phyloP scores from a whole-genome alignment of 495 filamentous ascomycete genomes.

The Neurospora sp. region DNA sequence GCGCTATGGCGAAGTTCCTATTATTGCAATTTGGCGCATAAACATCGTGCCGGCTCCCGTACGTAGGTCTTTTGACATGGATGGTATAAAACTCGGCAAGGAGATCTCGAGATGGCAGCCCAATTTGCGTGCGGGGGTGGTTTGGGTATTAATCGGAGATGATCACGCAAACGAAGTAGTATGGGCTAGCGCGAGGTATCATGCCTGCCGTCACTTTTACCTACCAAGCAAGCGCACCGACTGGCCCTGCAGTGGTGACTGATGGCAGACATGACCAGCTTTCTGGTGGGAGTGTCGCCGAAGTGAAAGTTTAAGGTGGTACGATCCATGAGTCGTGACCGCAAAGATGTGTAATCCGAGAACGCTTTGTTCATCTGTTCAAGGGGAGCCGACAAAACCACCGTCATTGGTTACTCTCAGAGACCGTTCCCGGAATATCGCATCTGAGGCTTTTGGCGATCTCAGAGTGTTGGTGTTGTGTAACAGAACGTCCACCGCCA shows the following conservation, averaged over 20 bases:
- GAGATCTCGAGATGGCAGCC: background rate
- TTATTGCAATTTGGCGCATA: background rate
- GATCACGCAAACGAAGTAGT: background rate
- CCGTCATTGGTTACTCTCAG: background rate
- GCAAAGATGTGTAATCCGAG: background rate
- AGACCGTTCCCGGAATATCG: background rate
- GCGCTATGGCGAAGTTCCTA: background rate
- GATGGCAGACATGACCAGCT: background rate
- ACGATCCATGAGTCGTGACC: background rate
- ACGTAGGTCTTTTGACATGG: background rate
- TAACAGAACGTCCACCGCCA: slow-evolving; percentile 5
- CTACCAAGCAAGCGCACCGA: background rate
- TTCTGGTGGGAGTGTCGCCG: background rate
- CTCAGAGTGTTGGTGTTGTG: background rate
- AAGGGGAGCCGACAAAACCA: background rate
- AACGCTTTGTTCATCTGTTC: background rate
- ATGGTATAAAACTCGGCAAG: background rate
- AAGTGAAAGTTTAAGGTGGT: background rate
- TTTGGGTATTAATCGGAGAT: background rate
- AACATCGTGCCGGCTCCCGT: background rate
- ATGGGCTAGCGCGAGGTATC: background rate
- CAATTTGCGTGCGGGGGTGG: background rate
- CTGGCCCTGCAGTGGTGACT: background rate
- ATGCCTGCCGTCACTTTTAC: background rate
- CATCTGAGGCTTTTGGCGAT: background rate